Percentiles rank a stretch among this genome's conserved stretches.
Evolutionary conservation across 768 basidiomycete genomes (phyloP).

Genomic region (Psilocybe azurescens): DNA sequence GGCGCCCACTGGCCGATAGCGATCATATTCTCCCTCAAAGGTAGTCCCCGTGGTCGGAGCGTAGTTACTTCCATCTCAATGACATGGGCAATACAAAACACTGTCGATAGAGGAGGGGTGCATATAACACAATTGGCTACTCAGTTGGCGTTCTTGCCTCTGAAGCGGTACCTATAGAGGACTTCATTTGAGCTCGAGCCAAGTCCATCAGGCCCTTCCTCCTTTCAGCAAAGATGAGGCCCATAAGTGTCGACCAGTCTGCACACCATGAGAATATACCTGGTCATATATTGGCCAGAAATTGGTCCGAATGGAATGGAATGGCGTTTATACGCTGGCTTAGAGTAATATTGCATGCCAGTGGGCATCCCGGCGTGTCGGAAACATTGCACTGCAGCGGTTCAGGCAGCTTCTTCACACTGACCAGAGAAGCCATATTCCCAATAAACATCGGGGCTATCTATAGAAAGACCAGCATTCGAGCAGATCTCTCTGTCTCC

Average conservation of each 20-base stretch:
- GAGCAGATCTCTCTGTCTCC: not conserved
- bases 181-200: not conserved
- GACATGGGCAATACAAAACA: constrained; percentile 9
- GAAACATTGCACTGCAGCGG: not conserved
- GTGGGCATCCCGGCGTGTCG: not conserved
- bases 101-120: constrained; percentile 8
- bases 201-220: not conserved
- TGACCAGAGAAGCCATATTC: constrained; percentile 1
- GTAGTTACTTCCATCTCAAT: constrained; percentile 7
- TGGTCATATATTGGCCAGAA: too few relatives aligned
- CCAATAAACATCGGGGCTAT: constrained; percentile 8
- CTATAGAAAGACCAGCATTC: constrained; percentile 6
- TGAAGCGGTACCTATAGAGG: not conserved
- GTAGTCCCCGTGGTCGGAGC: constrained; percentile 11
- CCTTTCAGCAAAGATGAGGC: not conserved
- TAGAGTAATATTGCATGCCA: constrained; percentile 3
- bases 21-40: constrained; percentile 11
- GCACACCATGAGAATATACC: not conserved
- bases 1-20: constrained; percentile 19
- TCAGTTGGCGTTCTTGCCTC: constrained; percentile 2
- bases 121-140: constrained; percentile 2
- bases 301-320: too few relatives aligned
- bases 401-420: constrained; percentile 1
- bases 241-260: not conserved
- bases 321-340: not conserved